Conservation (phyloP, 2,329 filamentous ascomycete species). For the Fusarium austroafricanum region DNA sequence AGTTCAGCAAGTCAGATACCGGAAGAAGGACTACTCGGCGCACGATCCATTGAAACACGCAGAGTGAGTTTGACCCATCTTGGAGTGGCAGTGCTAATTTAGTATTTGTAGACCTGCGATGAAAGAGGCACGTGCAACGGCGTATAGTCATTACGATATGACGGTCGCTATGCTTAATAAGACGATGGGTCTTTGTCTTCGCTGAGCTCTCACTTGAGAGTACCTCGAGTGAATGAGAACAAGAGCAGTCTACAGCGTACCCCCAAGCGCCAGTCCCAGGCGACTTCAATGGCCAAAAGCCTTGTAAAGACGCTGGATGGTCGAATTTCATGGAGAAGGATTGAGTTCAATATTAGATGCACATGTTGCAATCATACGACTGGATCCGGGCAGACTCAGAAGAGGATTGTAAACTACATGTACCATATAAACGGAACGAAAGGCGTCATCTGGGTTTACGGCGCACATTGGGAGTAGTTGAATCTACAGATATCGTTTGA, state of each 20-base stretch:
- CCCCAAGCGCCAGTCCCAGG: background rate
- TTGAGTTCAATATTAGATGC: background rate
- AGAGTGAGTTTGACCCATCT: conserved; percentile 39
- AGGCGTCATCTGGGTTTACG: background rate
- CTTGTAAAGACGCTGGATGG: background rate
- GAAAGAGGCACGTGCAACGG: conserved; percentile 42
- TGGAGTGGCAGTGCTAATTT: conserved; percentile 4
- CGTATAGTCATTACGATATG: conserved; percentile 73
- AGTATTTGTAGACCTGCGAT: conserved; percentile 28
- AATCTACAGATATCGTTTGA: conserved; percentile 15
- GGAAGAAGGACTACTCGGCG: conserved; percentile 13
- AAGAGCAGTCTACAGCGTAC: background rate
- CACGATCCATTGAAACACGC: conserved; percentile 34
- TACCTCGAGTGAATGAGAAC: background rate
- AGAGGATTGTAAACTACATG: conserved; percentile 17
- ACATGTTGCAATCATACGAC: background rate
- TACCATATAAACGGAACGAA: conserved; percentile 11
- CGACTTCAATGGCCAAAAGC: background rate
- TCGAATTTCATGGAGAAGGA: too few species aligned
- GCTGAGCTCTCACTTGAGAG: conserved; percentile 42
- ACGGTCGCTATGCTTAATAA: conserved; percentile 80
- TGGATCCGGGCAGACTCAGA: background rate
- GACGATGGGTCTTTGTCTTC: conserved; percentile 74
- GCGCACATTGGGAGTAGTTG: background rate
- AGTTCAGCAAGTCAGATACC: conserved; percentile 40